Evolutionary conservation across 306 rosid species (phyloP), one percentile per base, ranked within the genome.

Genomic region (Oemleria cerasiformis): DNA sequence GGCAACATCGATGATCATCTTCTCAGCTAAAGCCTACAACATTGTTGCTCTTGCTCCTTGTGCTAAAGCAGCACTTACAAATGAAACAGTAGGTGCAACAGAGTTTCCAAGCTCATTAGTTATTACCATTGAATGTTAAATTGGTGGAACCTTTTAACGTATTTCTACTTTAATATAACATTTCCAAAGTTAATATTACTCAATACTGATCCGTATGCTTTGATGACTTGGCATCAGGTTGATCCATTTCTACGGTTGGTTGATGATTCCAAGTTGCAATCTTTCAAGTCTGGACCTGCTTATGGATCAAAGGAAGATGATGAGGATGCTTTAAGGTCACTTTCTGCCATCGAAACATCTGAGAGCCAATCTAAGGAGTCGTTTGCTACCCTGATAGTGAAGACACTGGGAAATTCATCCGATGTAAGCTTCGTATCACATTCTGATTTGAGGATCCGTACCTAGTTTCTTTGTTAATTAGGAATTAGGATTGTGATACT

Each of bases 281-380:
- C 72, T 67, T 59, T 84, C 59, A 55, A 59, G 44, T 63, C 25
- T 65, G 77, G 70, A 63, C 77, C 79, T 40, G 81, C n/a, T 51
- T 90, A 86, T 57, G 97, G 94, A 68, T 88, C 97, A 73, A 86
- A 83, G 73, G 93, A 88, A 81, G 97, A 90, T n/a, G 80, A 90
- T 58, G 85, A 86, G 38, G 80, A 81, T 71, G 94, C 94, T 69
- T 36, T 71, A 68, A 50, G 56, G n/a, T 84, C 83, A 25, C 85
- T 88, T 76, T 75, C 84, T 14, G 83, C 74, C 7, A 65, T 88
- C 49, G 75, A 48, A 47, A 68, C 42, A 50, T 68, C 77, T n/a
- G 78, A 65, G 48, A 74, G 39, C 53, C 78, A 86, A 70, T 78
- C 86, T 38, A 80, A 71, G 67, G 92, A 88, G 56, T 43, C 67